Conservation (phyloP, 345 rosid genomes). For the Eucalyptus pauciflora region DNA sequence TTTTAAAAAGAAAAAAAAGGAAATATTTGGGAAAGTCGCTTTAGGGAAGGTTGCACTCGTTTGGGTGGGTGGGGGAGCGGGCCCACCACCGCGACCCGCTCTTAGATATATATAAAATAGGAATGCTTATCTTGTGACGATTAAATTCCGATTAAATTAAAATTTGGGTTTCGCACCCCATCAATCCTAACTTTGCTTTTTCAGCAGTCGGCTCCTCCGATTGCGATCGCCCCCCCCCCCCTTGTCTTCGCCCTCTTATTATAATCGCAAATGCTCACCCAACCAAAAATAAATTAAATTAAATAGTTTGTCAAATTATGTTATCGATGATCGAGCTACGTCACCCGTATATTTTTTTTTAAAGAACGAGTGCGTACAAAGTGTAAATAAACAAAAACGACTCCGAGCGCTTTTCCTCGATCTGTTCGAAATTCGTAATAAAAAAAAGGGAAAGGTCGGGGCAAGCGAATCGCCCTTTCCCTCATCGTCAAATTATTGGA, state of each 20-base stretch:
- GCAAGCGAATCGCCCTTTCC: too few species aligned
- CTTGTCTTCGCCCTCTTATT: neutral
- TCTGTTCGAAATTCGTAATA: neutral
- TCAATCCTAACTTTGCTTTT: neutral
- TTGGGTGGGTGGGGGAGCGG: neutral
- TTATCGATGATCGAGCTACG: neutral
- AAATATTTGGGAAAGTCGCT: neutral
- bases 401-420: neutral
- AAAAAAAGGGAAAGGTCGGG: neutral
- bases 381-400: neutral
- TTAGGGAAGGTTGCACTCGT: neutral
- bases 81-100: neutral
- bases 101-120: neutral
- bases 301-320: neutral
- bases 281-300: neutral
- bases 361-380: neutral
- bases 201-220: neutral
- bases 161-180: too few species aligned
- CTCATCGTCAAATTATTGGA: neutral
- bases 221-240: neutral
- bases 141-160: neutral
- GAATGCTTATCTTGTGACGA: neutral
- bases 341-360: neutral
- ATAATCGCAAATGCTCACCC: neutral
- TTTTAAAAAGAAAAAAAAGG: too few species aligned